Base-by-base conservation (phyloP, 1,139 yeast species). In the Sugiyamaella neomexicana region DNA sequence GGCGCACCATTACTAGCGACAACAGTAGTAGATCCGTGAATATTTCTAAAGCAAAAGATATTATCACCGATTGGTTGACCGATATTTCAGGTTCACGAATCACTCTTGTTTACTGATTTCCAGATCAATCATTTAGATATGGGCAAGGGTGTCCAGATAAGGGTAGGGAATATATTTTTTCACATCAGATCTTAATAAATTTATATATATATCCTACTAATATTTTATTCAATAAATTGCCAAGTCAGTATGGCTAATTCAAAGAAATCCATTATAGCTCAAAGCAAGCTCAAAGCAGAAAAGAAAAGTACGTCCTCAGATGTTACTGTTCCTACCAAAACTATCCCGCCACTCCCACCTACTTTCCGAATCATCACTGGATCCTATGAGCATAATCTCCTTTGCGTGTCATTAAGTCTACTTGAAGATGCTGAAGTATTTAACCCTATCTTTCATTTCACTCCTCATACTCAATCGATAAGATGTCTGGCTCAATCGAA, bases 381-480 rank as follows among this genome's bases (percentile, higher is more conserved):
- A 20, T 90, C 98, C 0, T 93, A 95, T 66, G 99, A 95, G 72
- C 99, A 95, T 72, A 89, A 90, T 60, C 73, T 95, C 49, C 74
- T 91, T 48, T 90, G 98, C 74, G 78, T 91, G 16, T 89, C 97
- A 1, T 75, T 89, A 45, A 78, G 84, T 17, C 65, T 89, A 40
- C 76, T 75, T 31, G 55, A 49, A 6, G 59, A 50, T 37, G 69
- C 72, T 15, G 86, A 91, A 1, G 78, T 87, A 4, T 93, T 95
- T 74, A 91, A 89, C 48, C 97, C 98, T 1, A 83, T 95, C 45
- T 93, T 93, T 77, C 98, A 93, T 70, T 93, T 93, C 71, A 89
- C 93, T 63, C 97, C 99, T 1, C 99, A 93, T 71, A 78, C 96
- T 0, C 79, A 89, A 55, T 87, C 97, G 32, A 89, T 93, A 57